Evolutionary conservation across 2,329 filamentous ascomycete genomes (phyloP).

Genomic region (Trichoderma endophyticum): DNA sequence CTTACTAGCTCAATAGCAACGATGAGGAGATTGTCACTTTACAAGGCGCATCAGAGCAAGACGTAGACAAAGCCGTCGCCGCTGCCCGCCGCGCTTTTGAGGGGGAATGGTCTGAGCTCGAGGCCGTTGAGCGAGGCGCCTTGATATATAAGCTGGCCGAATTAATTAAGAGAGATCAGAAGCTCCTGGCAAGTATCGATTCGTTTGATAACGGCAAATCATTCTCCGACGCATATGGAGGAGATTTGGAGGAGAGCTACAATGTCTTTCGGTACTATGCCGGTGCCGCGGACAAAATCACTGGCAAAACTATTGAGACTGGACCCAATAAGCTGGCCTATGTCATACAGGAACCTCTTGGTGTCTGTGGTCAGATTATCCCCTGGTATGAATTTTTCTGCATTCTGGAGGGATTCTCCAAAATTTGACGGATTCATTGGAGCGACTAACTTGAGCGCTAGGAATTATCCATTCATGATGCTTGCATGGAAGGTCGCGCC

Average conservation of each 20-base stretch:
- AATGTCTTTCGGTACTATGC: conserved; percentile 66
- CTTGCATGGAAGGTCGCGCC: conserved; percentile 72
- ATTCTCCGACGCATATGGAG: conserved; percentile 61
- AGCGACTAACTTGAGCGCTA: not conserved
- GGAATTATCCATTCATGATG: conserved; percentile 76
- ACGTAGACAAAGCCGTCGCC: conserved; percentile 69
- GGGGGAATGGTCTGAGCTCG: conserved; percentile 60
- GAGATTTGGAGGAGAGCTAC: conserved; percentile 62
- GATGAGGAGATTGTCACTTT: not conserved
- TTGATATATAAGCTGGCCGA: conserved; percentile 70
- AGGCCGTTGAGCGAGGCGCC: conserved; percentile 65
- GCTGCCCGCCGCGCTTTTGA: conserved; percentile 78
- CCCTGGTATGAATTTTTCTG: too few relatives aligned
- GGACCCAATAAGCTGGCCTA: conserved; percentile 71
- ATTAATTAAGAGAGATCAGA: conserved; percentile 67
- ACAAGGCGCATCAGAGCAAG: conserved; percentile 30
- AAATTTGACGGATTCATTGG: not conserved
- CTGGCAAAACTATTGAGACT: conserved; percentile 75
- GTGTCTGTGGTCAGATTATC: conserved; percentile 72
- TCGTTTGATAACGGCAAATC: conserved; percentile 78
- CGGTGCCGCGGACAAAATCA: conserved; percentile 82
- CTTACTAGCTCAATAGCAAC: not conserved
- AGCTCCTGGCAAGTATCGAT: conserved; percentile 72
- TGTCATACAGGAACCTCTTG: conserved; percentile 64
- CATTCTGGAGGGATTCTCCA: not conserved